Evolutionary conservation across 2,329 filamentous ascomycete genomes (phyloP).

Genomic region (Huntiella abstrusa): DNA sequence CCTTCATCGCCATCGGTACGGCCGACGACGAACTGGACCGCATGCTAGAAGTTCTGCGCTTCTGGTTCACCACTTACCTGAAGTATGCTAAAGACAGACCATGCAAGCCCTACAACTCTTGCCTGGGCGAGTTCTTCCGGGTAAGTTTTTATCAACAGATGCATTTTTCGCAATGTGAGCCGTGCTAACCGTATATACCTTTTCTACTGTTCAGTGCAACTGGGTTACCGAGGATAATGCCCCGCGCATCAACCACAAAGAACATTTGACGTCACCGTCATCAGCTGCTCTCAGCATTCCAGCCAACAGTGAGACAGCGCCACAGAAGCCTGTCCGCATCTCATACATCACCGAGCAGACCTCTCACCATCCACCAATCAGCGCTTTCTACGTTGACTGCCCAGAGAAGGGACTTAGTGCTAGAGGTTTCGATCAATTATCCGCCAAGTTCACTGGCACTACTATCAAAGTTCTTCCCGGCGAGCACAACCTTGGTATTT

Average conservation of each 20-base stretch:
- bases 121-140: slow-evolving; percentile 90
- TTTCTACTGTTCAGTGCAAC: slow-evolving; percentile 46
- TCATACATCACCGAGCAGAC: slow-evolving; percentile 97
- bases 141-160: slow-evolving; percentile 28
- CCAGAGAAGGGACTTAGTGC: slow-evolving; percentile 78
- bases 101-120: slow-evolving; percentile 98
- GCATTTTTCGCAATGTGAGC: not conserved
- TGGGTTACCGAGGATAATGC: slow-evolving; percentile 79
- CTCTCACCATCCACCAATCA: slow-evolving; percentile 92
- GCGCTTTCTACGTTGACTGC: slow-evolving; percentile 85
- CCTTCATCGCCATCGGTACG: slow-evolving; percentile 66
- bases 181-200: slow-evolving; percentile 1
- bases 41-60: slow-evolving; percentile 84
- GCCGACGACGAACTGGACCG: slow-evolving; percentile 81
- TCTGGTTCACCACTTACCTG: slow-evolving; percentile 98
- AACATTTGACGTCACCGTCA: slow-evolving; percentile 26
- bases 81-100: slow-evolving; percentile 98
- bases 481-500: slow-evolving; percentile 88
- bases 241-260: slow-evolving; percentile 39
- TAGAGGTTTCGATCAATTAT: slow-evolving; percentile 85
- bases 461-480: slow-evolving; percentile 82
- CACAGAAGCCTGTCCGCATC: slow-evolving; percentile 45
- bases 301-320: slow-evolving; percentile 25
- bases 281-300: slow-evolving; percentile 32
- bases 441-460: slow-evolving; percentile 93